Percentiles rank a stretch among this genome's conserved stretches.
Evolutionary conservation across 768 basidiomycete species (phyloP).

Genomic region (Russula lepida): DNA sequence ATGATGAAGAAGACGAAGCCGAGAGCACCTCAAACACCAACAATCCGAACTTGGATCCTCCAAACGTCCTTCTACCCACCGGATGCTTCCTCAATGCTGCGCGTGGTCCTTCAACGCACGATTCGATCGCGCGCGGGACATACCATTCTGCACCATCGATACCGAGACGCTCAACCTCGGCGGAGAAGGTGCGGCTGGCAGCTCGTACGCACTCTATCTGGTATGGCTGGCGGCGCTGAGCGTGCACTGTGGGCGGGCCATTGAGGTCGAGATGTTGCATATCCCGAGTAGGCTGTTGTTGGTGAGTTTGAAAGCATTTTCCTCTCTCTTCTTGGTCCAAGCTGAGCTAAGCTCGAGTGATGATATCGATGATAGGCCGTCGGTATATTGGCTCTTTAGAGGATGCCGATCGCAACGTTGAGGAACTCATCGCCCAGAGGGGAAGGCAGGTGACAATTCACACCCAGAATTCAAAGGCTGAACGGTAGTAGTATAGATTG

Average conservation of each 20-base stretch:
- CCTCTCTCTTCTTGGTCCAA: background rate
- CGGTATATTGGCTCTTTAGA: constrained; percentile 25
- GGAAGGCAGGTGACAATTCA: constrained; percentile 42
- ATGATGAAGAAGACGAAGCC: background rate
- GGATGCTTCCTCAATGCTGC: constrained; percentile 79
- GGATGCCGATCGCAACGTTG: constrained; percentile 37
- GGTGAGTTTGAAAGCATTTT: constrained; percentile 38
- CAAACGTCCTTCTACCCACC: constrained; percentile 29
- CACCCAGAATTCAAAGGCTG: constrained; percentile 13
- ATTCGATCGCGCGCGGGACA: constrained; percentile 44
- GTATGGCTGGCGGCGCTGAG: constrained; percentile 78
- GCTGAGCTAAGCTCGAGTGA: background rate
- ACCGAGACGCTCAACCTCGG: constrained; percentile 41
- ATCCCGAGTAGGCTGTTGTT: constrained; percentile 88
- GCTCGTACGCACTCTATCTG: constrained; percentile 75
- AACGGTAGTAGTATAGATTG: constrained; percentile 64
- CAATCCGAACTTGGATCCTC: no score
- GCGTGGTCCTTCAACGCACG: constrained; percentile 69
- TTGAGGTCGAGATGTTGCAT: constrained; percentile 78
- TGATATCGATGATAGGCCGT: no score
- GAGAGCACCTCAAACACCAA: background rate
- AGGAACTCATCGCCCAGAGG: constrained; percentile 61
- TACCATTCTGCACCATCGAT: constrained; percentile 22
- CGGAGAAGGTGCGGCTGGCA: constrained; percentile 45
- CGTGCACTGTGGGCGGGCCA: constrained; percentile 70